Evolutionary conservation across 176 grass and related monocot genomes (phyloP).

Genomic region (Paspalum vaginatum): DNA sequence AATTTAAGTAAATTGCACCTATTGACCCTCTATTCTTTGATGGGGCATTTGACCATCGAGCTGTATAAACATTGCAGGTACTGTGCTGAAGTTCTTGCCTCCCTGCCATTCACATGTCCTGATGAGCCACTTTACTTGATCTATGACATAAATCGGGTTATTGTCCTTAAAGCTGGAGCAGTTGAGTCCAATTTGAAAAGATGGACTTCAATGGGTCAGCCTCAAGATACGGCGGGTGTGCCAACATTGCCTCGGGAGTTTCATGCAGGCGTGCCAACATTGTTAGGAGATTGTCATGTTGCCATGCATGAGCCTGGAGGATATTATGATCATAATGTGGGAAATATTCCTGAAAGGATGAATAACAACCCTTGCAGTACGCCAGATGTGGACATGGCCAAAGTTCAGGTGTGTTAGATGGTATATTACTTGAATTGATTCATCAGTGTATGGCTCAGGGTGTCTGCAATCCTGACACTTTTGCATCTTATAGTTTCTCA

Average conservation of each 20-base stretch:
- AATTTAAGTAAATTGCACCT: constrained; percentile 26
- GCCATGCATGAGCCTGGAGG: constrained; percentile 54
- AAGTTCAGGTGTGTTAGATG: constrained; percentile 67
- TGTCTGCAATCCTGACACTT: background rate
- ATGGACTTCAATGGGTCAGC: constrained; percentile 79
- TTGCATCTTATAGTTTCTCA: constrained; percentile 23
- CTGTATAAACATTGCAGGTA: constrained; percentile 69
- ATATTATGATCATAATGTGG: constrained; percentile 43
- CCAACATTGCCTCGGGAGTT: background rate
- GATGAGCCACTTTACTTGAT: constrained; percentile 99
- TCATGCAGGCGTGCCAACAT: constrained; percentile 25
- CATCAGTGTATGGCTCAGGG: background rate
- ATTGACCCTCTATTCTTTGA: constrained; percentile 21
- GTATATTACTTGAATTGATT: constrained; percentile 24
- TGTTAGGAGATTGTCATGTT: constrained; percentile 35
- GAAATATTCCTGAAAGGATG: constrained; percentile 42
- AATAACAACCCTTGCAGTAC: constrained; percentile 59
- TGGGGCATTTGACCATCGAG: constrained; percentile 33
- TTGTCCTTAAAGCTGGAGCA: constrained; percentile 88
- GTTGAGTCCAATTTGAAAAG: constrained; percentile 90
- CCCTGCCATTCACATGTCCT: constrained; percentile 82
- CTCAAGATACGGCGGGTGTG: constrained; percentile 34
- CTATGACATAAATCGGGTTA: constrained; percentile 97
- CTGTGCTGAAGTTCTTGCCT: constrained; percentile 91
- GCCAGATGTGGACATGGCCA: constrained; percentile 57